Evolutionary conservation across 192 early-diverging fungal genomes (phyloP), one percentile per base, ranked within the genome.

Genomic region (Entophlyctis luteolus): DNA sequence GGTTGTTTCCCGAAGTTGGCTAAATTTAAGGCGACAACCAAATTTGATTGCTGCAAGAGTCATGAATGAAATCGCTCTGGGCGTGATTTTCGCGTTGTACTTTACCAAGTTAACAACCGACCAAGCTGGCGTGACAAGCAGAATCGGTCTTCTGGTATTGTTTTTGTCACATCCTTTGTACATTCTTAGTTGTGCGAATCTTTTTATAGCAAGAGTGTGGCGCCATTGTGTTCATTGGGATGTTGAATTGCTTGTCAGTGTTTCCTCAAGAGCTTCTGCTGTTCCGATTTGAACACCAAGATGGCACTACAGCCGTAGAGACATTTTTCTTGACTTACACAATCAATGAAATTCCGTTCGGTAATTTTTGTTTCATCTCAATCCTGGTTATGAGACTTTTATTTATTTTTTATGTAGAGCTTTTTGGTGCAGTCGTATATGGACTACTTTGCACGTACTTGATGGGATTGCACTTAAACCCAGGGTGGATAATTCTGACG

Each of bases 201-300:
- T 29, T 18, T 46, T 35, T 22, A 0, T 34, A 77, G 78, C 79
- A 80, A 69, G 69, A 77, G 62, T 53, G 59, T 33, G 68, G 65
- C 1, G 60, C 72, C 16, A 53, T 78, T n/a, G 49, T 77, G 28
- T 80, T 77, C 57, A 68, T 81, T 8, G 79, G 76, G 20, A 73
- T 81, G 76, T 46, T 78, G 12, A 78, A 73, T 50, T 77, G 74
- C 56, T 65, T 81, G 4, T 67, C 76, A 25, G 67, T 72, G 14
- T 78, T 76, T 60, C 73, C 75, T 25, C 65, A 62, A 36, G 76
- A 81, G 46, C 53, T 72, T 28, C 66, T 53, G 22, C 48, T 72
- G 22, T 71, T 77, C 46, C 49, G 62, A 16, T 68, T 72, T 48
- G 79, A 80, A 28, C 72, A 67, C 58, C 53, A 58, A 14, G 79